These are phyloP conservation scores for Entomortierella chlamydospora DNA, from an alignment of 192 early-diverging fungal genomes.

Conservation along the genomic window DNA sequence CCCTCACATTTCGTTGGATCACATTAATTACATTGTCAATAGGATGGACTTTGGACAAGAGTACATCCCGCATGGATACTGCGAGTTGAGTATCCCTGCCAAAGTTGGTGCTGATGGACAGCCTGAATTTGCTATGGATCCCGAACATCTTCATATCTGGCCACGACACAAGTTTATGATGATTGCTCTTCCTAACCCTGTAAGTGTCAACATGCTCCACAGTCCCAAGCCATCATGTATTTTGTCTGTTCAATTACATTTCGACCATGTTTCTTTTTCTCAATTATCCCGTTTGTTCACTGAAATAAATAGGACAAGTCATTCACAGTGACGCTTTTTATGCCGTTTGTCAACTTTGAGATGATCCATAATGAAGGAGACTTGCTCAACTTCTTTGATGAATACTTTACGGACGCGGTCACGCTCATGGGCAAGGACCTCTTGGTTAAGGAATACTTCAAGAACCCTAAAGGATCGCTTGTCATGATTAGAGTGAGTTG, in stretches of 20 bases:
- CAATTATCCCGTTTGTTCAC: too few species aligned
- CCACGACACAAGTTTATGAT: slow-evolving; percentile 96
- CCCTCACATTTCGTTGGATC: neutral
- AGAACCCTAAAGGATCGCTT: slow-evolving; percentile 86
- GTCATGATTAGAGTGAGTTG: slow-evolving; percentile 79
- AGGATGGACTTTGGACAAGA: slow-evolving; percentile 88
- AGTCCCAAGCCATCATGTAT: too few species aligned
- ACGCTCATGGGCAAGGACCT: slow-evolving; percentile 79
- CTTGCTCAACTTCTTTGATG: slow-evolving; percentile 76
- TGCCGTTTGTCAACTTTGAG: slow-evolving; percentile 90
- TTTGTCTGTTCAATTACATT: too few species aligned
- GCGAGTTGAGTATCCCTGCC: slow-evolving; percentile 91
- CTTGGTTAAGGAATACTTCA: slow-evolving; percentile 82
- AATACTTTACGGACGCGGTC: slow-evolving; percentile 83
- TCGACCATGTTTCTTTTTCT: too few species aligned
- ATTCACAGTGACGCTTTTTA: slow-evolving; percentile 97
- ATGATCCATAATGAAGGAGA: slow-evolving; percentile 71
- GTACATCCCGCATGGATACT: slow-evolving; percentile 93
- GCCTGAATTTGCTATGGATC: slow-evolving; percentile 83
- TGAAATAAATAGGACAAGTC: slow-evolving; percentile 86
- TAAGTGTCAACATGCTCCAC: slow-evolving; percentile 43
- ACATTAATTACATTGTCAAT: neutral
- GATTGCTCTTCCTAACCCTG: slow-evolving; percentile 95
- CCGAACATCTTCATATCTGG: slow-evolving; percentile 98
- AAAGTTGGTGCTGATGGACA: slow-evolving; percentile 61